Base-by-base conservation (phyloP, 1,139 yeast species). In the Wickerhamomyces sp. region DNA sequence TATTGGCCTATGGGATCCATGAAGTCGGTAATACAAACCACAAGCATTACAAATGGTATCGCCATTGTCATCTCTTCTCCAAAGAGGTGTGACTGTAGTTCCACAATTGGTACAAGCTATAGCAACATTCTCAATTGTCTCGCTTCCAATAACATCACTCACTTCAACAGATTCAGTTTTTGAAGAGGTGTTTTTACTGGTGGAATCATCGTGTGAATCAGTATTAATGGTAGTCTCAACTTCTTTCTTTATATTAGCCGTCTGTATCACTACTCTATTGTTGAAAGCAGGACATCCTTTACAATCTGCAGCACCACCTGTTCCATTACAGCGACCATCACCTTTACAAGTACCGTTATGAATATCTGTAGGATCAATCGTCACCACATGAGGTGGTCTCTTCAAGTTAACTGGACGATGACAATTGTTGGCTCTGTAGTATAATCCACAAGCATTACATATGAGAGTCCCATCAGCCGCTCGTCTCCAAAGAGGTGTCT, bases 391-490 rank as follows among this genome's bases (percentile, higher is more conserved):
- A 6, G 89, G 88, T 1, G 86, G 84, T 48, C 85, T 70, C 55
- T 84, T 84, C 58, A 86, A 66, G 57, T 79, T 78, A 26, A 84
- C 80, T 1, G 96, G 96, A 37, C 96, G 71, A 57, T 85, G 91
- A 40, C 76, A 73, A 13, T 91, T 90, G 58, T 87, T 95, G 41
- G 88, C 74, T 48, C 84, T 71, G 62, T 78, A 84, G 63, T 88
- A 88, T 37, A 88, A 69, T 1, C 95, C 96, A 67, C 96, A 87
- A 0, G 95, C 95, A 60, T 88, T 88, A 69, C 96, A 88, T 34
- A 87, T 85, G 34, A 93, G 83, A 54, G 84, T 80, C 1, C 95
- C 95, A 7, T 73, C 75, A 49, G 82, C 89, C 57, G 87, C 91
- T 54, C 95, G 70, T 59, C 96, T 73, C 96, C 96, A 88, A 14